A percentile compares a stretch with the other conserved stretches of the same genome.
Evolutionary conservation across 148 eudicot genomes (phyloP).

Genomic region (Hydrangea macrophylla): DNA sequence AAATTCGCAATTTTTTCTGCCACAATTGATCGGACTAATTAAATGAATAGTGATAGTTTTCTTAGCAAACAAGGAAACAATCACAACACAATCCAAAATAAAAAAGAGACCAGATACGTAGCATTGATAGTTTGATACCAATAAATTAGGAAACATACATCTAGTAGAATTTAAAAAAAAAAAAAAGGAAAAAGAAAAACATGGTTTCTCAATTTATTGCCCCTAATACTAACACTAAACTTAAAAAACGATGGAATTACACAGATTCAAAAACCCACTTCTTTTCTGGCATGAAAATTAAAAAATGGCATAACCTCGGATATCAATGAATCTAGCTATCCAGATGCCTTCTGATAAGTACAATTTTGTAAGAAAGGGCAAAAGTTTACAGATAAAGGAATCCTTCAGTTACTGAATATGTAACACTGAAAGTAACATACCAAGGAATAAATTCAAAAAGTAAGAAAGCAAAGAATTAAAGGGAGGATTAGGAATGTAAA

Average conservation of each 20-base stretch:
- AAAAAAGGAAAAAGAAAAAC: not conserved
- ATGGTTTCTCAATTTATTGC: not conserved
- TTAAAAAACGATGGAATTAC: not conserved
- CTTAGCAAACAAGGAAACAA: not conserved
- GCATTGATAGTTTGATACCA: not conserved
- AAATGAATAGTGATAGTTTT: not conserved
- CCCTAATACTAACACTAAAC: not conserved
- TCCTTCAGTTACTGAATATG: not conserved
- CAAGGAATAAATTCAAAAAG: constrained; percentile 13
- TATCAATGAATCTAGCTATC: not conserved
- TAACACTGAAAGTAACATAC: too few species aligned
- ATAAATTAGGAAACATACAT: not conserved
- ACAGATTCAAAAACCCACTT: too few species aligned
- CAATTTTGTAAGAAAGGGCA: not conserved
- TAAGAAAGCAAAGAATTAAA: constrained; percentile 8
- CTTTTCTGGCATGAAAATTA: too few species aligned
- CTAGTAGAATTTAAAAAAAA: not conserved
- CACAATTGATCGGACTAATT: too few species aligned
- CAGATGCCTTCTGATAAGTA: not conserved
- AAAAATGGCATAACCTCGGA: too few species aligned
- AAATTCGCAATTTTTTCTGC: too few species aligned
- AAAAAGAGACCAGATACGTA: not conserved
- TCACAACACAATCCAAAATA: not conserved
- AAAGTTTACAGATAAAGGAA: not conserved
- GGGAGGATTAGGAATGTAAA: not conserved